These are phyloP conservation scores for Teratosphaeria nubilosa DNA, from an alignment of 2,329 filamentous ascomycete genomes.

Conservation along the genomic window DNA sequence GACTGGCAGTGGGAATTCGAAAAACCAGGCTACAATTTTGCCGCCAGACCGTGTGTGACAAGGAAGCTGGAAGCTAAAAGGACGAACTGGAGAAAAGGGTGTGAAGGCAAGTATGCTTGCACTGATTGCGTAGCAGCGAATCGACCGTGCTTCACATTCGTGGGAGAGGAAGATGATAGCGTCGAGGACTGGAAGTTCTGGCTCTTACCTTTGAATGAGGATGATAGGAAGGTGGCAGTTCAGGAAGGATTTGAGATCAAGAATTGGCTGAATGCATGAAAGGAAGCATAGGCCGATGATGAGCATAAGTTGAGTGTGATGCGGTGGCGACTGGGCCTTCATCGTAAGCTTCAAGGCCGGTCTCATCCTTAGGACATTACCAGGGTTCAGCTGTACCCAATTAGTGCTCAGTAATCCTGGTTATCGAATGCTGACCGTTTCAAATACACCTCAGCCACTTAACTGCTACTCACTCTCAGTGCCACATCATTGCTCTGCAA, in stretches of 20 bases:
- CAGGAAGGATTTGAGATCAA: constrained; percentile 14
- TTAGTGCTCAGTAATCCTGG: too few relatives aligned
- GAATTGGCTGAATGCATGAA: constrained; percentile 12
- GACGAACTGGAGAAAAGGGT: constrained; percentile 13
- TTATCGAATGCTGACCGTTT: too few relatives aligned
- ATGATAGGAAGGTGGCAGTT: constrained; percentile 12
- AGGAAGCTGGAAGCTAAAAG: constrained; percentile 9
- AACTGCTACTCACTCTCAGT: too few relatives aligned
- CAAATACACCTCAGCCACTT: too few relatives aligned
- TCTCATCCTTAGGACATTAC: too few relatives aligned
- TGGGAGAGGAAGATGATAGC: background rate
- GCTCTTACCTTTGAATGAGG: constrained; percentile 18
- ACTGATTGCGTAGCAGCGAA: constrained; percentile 11
- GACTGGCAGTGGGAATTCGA: constrained; percentile 15
- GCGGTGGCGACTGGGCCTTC: too few relatives aligned
- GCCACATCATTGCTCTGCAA: too few relatives aligned
- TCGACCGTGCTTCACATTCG: constrained; percentile 6
- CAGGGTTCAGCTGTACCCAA: too few relatives aligned
- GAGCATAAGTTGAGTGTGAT: too few relatives aligned
- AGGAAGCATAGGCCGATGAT: background rate
- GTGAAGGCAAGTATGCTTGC: constrained; percentile 17
- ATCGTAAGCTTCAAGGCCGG: too few relatives aligned
- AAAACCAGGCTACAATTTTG: constrained; percentile 4
- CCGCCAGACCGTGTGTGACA: constrained; percentile 10
- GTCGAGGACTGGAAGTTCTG: constrained; percentile 13